These are phyloP conservation scores for Elymus sibiricus DNA, from an alignment of 176 grass and related monocot species.

Conservation along the genomic window DNA sequence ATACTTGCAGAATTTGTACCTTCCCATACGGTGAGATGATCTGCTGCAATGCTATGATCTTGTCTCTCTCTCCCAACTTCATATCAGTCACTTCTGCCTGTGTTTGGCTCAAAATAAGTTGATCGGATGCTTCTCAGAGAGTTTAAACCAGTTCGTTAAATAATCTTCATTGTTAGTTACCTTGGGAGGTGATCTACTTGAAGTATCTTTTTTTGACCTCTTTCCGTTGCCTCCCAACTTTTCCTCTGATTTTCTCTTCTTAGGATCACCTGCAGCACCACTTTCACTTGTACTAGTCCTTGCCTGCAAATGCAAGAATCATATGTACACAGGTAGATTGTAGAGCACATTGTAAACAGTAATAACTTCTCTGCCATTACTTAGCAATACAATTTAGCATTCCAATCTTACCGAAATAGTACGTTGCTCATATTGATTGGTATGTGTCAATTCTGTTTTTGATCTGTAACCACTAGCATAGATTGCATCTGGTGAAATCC, in stretches of 20 bases:
- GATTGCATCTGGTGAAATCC: slow-evolving; percentile 20
- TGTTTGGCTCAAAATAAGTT: not conserved
- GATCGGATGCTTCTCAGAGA: not conserved
- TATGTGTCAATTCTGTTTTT: not conserved
- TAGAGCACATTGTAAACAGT: not conserved
- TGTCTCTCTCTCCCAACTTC: slow-evolving; percentile 70
- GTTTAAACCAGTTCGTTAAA: not conserved
- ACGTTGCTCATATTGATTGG: not conserved
- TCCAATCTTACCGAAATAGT: slow-evolving; percentile 6
- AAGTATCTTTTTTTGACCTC: slow-evolving; percentile 41
- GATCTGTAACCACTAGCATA: slow-evolving; percentile 36
- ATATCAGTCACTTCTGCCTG: slow-evolving; percentile 55
- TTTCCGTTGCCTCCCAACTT: slow-evolving; percentile 22
- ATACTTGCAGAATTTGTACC: slow-evolving; percentile 30
- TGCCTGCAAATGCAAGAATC: slow-evolving; percentile 36
- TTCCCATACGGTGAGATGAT: slow-evolving; percentile 86
- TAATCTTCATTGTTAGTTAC: slow-evolving; percentile 2
- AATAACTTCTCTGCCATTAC: not conserved
- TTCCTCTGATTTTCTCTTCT: slow-evolving; percentile 46
- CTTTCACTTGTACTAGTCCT: slow-evolving; percentile 27
- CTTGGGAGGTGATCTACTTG: slow-evolving; percentile 25
- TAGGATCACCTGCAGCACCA: slow-evolving; percentile 12
- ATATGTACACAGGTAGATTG: not conserved
- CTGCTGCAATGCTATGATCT: slow-evolving; percentile 73
- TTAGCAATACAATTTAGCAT: not conserved